Conservation (phyloP, 805 yeast genomes). For the Saccharomycopsis lassenensis region DNA sequence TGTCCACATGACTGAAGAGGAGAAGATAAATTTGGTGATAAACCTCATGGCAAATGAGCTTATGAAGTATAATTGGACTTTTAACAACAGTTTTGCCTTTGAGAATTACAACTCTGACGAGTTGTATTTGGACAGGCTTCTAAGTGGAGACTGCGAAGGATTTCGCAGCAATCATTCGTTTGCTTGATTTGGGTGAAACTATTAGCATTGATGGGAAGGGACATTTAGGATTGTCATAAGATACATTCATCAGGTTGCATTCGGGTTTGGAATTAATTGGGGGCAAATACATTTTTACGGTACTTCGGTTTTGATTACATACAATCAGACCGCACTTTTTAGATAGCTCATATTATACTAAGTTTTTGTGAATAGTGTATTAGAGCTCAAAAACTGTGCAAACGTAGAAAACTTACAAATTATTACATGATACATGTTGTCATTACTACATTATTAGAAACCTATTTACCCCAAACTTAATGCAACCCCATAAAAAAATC, state of each 20-base stretch:
- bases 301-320: no score
- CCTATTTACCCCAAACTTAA: no score
- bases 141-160: neutral
- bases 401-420: no score
- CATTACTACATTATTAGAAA: no score
- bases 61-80: constrained; percentile 10
- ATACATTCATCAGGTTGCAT: neutral
- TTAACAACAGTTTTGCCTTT: neutral
- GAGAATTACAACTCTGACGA: neutral
- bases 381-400: no score
- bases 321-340: no score
- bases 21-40: constrained; percentile 6
- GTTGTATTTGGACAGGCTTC: neutral
- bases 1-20: constrained; percentile 4
- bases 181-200: neutral
- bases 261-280: neutral
- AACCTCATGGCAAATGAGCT: constrained; percentile 6
- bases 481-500: no score
- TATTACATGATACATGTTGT: no score
- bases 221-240: neutral
- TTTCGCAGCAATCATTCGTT: neutral
- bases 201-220: neutral
- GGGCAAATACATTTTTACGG: neutral
- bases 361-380: no score
- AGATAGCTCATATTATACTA: no score